Evolutionary conservation across 805 yeast genomes (phyloP), one percentile per base, ranked within the genome.

Genomic region (Debaryomyces prosopidis): DNA sequence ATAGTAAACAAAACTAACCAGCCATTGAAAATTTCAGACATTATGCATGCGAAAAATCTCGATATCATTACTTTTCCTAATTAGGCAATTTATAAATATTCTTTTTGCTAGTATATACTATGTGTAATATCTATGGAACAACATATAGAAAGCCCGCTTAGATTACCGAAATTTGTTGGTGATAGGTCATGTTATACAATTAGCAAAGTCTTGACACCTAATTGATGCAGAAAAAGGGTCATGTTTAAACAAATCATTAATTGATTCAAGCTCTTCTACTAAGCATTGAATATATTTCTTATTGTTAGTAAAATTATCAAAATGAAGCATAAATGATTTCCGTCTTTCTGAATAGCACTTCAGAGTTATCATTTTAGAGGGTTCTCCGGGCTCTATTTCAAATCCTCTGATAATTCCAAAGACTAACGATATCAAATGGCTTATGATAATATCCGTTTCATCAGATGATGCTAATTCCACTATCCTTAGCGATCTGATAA

Each of bases 401-500:
- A 43, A 37, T 16, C 50, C 50, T 16, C 51, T 34, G 9, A 40
- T 26, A 18, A 44, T 35, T 8, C 54, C 53, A 36, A 49, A 45
- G 11, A 43, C 47, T 31, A 46, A 19, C 8, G 57, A 46, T 12
- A 52, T 46, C 5, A 43, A 39, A 14, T 45, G 48, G 40, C 42
- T 43, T 9, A 54, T n/a, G 6, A 45, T 35, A 17, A 44, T 40
- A 14, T 39, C 19, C 23, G 45, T 34, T 16, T 48, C 44, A 4
- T 12, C 35, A 10, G 41, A 11, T n/a, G 40, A 14, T 4, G 35
- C 4, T 5, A 8, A 16, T 7, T 9, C 5, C 1, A 41, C 42
- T 7, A 23, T 20, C 5, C 47, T 43, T 8, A 69, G 39, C 1
- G 55, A 49, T 5, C 54, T 44, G 9, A 65, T 47, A 3, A 69